phyloP scores from a whole-genome alignment of 768 basidiomycete genomes.

The Phaffia tasmanica region DNA sequence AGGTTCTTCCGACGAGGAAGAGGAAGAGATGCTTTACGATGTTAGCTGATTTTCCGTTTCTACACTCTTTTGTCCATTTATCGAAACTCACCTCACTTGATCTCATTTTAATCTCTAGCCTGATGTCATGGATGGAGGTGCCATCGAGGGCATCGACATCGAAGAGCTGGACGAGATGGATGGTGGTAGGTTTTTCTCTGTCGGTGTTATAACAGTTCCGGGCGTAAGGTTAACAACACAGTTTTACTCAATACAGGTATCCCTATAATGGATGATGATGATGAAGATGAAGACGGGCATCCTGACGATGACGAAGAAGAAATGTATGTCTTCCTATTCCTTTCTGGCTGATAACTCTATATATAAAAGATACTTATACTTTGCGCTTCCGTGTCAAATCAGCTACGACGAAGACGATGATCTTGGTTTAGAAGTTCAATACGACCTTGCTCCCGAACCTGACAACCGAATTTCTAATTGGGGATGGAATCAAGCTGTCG shows the following conservation, averaged over 20 bases:
- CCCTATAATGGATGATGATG: slow-evolving; percentile 36
- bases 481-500: slow-evolving; percentile 26
- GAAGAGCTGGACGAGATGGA: slow-evolving; percentile 31
- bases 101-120: slow-evolving; percentile 1
- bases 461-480: slow-evolving; percentile 27
- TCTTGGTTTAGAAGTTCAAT: slow-evolving; percentile 24
- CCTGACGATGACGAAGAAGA: slow-evolving; percentile 29
- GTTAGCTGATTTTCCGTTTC: slow-evolving; percentile 7
- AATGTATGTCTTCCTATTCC: slow-evolving; percentile 21
- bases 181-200: slow-evolving; percentile 4
- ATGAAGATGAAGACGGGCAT: slow-evolving; percentile 29
- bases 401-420: slow-evolving; percentile 23
- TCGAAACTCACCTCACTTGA: neutral
- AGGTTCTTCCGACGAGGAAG: slow-evolving; percentile 42
- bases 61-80: neutral
- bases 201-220: neutral
- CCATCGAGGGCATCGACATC: slow-evolving; percentile 24
- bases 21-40: slow-evolving; percentile 41
- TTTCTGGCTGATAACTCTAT: neutral
- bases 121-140: slow-evolving; percentile 46
- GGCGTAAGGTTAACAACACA: too few relatives aligned
- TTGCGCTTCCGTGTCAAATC: neutral
- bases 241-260: neutral
- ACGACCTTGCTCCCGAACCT: slow-evolving; percentile 19
- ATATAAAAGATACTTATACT: neutral